These are phyloP conservation scores for Globisporangium emineosum DNA, from an alignment of 352 stramenopile species.

Conservation along the genomic window DNA sequence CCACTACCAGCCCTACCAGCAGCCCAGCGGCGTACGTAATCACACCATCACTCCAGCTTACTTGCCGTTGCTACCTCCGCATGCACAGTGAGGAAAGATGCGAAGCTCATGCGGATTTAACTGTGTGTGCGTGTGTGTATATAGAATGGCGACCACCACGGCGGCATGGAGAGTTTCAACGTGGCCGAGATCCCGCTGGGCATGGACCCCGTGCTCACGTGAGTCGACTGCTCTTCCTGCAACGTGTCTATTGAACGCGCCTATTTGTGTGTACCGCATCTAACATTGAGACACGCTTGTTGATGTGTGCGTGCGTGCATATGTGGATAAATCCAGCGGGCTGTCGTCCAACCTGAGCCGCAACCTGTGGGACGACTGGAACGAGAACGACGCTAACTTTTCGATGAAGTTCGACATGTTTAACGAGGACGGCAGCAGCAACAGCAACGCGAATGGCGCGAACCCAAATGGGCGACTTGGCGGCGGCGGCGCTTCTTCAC, in stretches of 20 bases:
- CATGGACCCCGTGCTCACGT: constrained; percentile 74
- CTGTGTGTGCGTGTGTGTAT: constrained; percentile 1
- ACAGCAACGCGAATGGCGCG: constrained; percentile 15
- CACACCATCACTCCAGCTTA: constrained; percentile 14
- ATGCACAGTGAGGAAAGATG: background rate
- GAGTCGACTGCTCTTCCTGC: constrained; percentile 15
- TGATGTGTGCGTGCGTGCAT: background rate
- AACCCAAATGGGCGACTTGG: background rate
- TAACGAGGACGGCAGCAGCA: constrained; percentile 37
- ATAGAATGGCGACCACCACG: constrained; percentile 25
- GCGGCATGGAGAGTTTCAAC: constrained; percentile 38
- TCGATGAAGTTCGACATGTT: constrained; percentile 75
- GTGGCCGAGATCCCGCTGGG: constrained; percentile 49
- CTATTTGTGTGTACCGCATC: background rate
- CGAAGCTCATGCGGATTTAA: background rate
- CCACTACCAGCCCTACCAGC: constrained; percentile 84
- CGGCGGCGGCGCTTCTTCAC: background rate
- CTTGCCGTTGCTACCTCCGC: too few species aligned
- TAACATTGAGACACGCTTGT: background rate
- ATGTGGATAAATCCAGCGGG: constrained; percentile 30
- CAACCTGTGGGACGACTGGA: constrained; percentile 89
- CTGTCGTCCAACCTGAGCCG: constrained; percentile 78
- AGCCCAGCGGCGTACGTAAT: constrained; percentile 21
- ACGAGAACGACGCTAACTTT: constrained; percentile 69
- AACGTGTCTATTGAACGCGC: background rate